phyloP scores from a whole-genome alignment of 192 early-diverging fungal species.

The Jimgerdemannia flammicorona region DNA sequence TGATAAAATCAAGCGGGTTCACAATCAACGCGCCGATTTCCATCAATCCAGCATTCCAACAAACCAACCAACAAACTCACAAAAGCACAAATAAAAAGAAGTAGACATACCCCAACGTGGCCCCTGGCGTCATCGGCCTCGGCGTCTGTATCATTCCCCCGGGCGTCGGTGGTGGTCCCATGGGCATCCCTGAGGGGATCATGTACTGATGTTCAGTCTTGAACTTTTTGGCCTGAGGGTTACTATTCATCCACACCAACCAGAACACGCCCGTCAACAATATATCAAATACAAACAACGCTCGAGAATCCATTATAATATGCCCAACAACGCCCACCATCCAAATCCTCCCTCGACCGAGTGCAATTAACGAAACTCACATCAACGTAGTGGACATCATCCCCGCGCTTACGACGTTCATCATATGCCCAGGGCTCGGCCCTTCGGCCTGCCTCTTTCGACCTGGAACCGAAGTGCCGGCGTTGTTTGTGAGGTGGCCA shows the following conservation, averaged over 20 bases:
- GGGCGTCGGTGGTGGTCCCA: not conserved
- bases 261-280: too few relatives aligned
- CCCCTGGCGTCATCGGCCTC: not conserved
- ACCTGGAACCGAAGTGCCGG: not conserved
- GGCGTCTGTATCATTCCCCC: not conserved
- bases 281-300: too few relatives aligned
- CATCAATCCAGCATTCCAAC: not conserved
- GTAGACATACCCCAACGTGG: not conserved
- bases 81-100: too few relatives aligned
- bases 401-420: not conserved
- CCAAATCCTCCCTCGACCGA: not conserved
- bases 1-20: not conserved
- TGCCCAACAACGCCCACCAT: too few relatives aligned
- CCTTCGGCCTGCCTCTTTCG: not conserved
- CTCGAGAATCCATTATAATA: too few relatives aligned
- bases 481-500: not conserved
- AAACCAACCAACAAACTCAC: not conserved
- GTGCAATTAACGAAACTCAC: not conserved
- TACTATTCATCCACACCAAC: not conserved
- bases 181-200: not conserved
- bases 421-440: not conserved
- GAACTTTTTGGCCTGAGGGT: not conserved
- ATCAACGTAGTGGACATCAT: not conserved
- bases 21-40: not conserved
- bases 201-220: not conserved